These are phyloP conservation scores for Sarocladium oryzae DNA, from an alignment of 2,329 filamentous ascomycete genomes.

Conservation along the genomic window DNA sequence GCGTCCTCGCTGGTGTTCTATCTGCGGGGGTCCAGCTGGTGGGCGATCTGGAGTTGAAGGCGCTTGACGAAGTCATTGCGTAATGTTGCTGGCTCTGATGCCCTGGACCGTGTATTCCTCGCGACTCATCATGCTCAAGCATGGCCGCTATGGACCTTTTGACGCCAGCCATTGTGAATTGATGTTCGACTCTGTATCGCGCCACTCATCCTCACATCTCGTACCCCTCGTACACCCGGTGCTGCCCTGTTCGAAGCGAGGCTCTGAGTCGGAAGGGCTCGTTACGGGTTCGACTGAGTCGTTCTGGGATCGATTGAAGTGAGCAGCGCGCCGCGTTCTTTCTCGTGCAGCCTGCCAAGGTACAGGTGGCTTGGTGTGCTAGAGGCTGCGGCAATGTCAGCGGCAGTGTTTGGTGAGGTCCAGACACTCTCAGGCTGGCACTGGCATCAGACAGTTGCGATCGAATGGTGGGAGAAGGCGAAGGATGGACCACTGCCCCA, in stretches of 20 bases:
- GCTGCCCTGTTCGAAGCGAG: too few species aligned
- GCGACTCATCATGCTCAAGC: constrained; percentile 21
- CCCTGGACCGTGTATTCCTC: constrained; percentile 3
- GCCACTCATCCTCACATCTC: neutral
- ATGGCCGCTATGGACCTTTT: constrained; percentile 33
- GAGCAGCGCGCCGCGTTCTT: too few species aligned
- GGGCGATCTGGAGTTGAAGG: neutral
- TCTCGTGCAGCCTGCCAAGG: too few species aligned
- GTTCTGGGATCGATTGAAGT: too few species aligned
- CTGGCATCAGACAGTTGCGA: too few species aligned
- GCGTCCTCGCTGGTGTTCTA: neutral
- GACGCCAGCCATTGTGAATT: constrained; percentile 28
- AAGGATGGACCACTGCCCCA: neutral
- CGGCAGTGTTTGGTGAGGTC: too few species aligned
- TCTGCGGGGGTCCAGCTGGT: neutral
- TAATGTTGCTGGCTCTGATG: neutral
- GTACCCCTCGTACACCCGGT: neutral
- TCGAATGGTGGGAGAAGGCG: neutral
- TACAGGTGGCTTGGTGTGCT: too few species aligned
- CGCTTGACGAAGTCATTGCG: neutral
- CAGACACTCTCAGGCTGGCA: too few species aligned
- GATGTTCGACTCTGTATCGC: neutral
- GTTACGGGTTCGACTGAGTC: too few species aligned
- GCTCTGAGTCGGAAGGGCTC: too few species aligned
- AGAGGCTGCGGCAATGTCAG: too few species aligned